phyloP scores from a whole-genome alignment of 441 rosid genomes.

The Erodium texanum region DNA sequence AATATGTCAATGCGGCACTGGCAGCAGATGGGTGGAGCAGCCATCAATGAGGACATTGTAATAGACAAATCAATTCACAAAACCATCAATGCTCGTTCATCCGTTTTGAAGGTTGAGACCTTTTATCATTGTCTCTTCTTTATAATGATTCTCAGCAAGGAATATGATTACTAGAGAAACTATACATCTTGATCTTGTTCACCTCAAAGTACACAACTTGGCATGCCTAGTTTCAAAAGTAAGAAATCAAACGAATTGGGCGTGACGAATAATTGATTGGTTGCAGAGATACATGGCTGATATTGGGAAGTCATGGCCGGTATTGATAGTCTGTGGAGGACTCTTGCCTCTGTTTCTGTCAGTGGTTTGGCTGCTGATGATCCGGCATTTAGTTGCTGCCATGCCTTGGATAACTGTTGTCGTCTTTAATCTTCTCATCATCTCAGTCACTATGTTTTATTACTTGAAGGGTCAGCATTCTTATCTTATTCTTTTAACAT shows the following conservation, averaged over 20 bases:
- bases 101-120: conserved; percentile 70
- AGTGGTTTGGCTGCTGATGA: conserved; percentile 79
- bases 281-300: conserved; percentile 94
- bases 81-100: conserved; percentile 69
- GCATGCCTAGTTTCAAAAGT: not conserved
- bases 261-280: not conserved
- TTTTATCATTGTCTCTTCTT: conserved; percentile 14
- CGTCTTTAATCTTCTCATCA: conserved; percentile 68
- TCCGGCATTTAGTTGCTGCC: conserved; percentile 85
- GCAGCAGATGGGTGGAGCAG: conserved; percentile 89
- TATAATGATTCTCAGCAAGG: conserved; percentile 6
- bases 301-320: conserved; percentile 86
- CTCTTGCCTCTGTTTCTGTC: conserved; percentile 80
- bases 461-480: conserved; percentile 65
- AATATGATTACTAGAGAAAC: conserved; percentile 2
- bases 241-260: not conserved
- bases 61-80: conserved; percentile 80
- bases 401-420: conserved; percentile 98
- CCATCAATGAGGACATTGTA: conserved; percentile 67
- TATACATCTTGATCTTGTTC: conserved; percentile 1
- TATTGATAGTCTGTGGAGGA: conserved; percentile 89
- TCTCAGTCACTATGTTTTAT: conserved; percentile 76
- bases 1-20: conserved; percentile 76
- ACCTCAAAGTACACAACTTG: conserved; percentile 2
- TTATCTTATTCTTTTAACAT: not conserved